Conservation (phyloP, 495 filamentous ascomycete species). For the Neurospora discreta region DNA sequence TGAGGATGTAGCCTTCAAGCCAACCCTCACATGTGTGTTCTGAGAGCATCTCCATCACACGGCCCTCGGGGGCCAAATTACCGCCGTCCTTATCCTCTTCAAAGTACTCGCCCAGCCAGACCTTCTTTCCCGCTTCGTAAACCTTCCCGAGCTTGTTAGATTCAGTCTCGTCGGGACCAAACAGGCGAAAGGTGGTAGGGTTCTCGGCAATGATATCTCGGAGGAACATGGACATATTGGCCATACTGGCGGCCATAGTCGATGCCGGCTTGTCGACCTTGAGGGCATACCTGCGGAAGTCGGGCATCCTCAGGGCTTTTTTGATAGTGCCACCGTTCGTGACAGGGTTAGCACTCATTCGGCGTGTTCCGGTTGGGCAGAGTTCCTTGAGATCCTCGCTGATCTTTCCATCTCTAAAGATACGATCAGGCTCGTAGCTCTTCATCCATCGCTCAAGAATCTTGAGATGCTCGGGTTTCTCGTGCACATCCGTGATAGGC, state of each 20-base stretch:
- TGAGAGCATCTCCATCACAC: slow-evolving; percentile 69
- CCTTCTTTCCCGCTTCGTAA: slow-evolving; percentile 61
- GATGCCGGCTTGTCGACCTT: slow-evolving; percentile 41
- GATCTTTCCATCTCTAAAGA: slow-evolving; percentile 51
- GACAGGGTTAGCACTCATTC: slow-evolving; percentile 65
- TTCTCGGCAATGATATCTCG: slow-evolving; percentile 52
- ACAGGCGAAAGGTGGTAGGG: slow-evolving; percentile 53
- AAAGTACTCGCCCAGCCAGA: slow-evolving; percentile 66
- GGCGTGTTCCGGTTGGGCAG: slow-evolving; percentile 46
- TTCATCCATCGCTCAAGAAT: slow-evolving; percentile 60
- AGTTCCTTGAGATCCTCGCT: slow-evolving; percentile 47
- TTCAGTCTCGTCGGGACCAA: slow-evolving; percentile 67
- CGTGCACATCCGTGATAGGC: slow-evolving; percentile 51
- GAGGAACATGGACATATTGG: slow-evolving; percentile 51
- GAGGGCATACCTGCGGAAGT: slow-evolving; percentile 53
- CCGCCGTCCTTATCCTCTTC: slow-evolving; percentile 59
- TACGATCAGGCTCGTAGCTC: slow-evolving; percentile 53
- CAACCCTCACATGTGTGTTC: slow-evolving; percentile 69
- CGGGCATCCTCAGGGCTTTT: slow-evolving; percentile 50
- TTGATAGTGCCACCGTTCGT: slow-evolving; percentile 55
- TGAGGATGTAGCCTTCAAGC: slow-evolving; percentile 65
- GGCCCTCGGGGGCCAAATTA: slow-evolving; percentile 49
- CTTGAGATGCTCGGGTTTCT: slow-evolving; percentile 49
- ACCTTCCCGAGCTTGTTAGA: slow-evolving; percentile 61
- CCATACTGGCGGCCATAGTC: slow-evolving; percentile 46